These are phyloP conservation scores for Triangularia setosa DNA, from an alignment of 2,329 filamentous ascomycete species.

Conservation along the genomic window DNA sequence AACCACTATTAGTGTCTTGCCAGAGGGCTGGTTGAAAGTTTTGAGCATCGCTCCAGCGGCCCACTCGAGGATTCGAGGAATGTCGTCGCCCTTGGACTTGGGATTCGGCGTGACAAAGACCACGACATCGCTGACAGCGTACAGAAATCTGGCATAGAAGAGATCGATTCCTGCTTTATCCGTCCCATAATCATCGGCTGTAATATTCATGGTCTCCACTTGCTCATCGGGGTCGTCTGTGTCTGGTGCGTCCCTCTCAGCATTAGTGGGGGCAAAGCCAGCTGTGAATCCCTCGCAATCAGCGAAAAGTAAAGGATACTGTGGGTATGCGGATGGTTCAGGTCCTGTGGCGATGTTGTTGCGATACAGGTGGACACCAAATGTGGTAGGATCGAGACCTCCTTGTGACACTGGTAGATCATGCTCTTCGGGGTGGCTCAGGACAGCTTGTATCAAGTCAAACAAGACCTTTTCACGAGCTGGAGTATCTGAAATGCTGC, in stretches of 20 bases:
- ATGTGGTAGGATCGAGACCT: conserved; percentile 18
- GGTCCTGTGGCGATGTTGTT: conserved; percentile 4
- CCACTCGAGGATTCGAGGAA: conserved; percentile 21
- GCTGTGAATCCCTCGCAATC: conserved; percentile 26
- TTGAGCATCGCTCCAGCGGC: conserved; percentile 21
- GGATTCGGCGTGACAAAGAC: conserved; percentile 25
- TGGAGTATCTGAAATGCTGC: neutral
- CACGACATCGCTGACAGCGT: conserved; percentile 26
- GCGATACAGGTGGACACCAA: conserved; percentile 24
- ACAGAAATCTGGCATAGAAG: conserved; percentile 25
- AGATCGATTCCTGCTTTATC: conserved; percentile 23
- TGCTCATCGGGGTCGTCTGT: neutral
- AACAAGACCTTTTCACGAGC: neutral
- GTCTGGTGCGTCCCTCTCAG: neutral
- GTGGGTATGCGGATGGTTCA: neutral
- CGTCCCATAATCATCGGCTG: conserved; percentile 12
- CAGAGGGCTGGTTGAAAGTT: conserved; percentile 21
- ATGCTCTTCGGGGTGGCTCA: conserved; percentile 8
- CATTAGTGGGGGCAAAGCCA: conserved; percentile 8
- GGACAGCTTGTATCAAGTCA: neutral
- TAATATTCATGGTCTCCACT: conserved; percentile 15
- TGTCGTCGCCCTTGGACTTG: conserved; percentile 8
- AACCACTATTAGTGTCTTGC: conserved; percentile 25
- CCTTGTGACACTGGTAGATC: neutral
- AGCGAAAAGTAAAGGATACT: conserved; percentile 22